These are phyloP conservation scores for Yarrowia phangngaensis DNA, from an alignment of 805 yeast species.

Conservation along the genomic window DNA sequence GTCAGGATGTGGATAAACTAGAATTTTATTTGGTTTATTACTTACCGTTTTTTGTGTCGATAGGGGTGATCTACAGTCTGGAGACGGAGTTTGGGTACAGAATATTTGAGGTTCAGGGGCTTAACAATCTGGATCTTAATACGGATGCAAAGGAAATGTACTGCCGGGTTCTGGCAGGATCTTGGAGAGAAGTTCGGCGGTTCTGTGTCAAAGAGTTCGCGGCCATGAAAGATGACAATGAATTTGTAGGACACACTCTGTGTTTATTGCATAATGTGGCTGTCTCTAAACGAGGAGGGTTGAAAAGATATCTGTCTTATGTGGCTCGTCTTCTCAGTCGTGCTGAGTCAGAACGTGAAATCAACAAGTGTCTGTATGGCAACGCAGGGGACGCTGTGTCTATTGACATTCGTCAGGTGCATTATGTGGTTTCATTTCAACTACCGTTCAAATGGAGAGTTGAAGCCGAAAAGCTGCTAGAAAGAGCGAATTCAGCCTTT, in stretches of 20 bases:
- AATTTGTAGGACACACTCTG: conserved; percentile 16
- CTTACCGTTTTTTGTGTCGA: conserved; percentile 17
- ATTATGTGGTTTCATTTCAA: neutral
- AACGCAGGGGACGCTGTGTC: neutral
- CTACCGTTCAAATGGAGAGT: conserved; percentile 21
- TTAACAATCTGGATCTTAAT: neutral
- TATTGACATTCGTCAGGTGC: conserved; percentile 4
- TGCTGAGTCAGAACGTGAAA: conserved; percentile 18
- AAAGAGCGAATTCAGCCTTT: conserved; percentile 1
- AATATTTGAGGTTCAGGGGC: conserved; percentile 2
- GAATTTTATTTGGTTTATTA: conserved; percentile 20
- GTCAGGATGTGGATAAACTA: conserved; percentile 16
- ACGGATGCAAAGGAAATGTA: neutral
- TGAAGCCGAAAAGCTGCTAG: conserved; percentile 2
- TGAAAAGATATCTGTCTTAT: conserved; percentile 19
- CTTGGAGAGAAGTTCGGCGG: conserved; percentile 18
- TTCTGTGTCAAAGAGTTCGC: conserved; percentile 2
- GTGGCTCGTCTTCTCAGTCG: conserved; percentile 20
- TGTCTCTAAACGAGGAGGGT: conserved; percentile 12
- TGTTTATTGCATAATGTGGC: conserved; percentile 12
- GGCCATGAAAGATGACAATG: conserved; percentile 5
- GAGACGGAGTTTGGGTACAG: conserved; percentile 17
- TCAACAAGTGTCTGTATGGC: conserved; percentile 21
- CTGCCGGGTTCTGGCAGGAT: neutral
- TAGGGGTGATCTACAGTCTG: conserved; percentile 9